Conservation (phyloP, 768 basidiomycete species). For the Hebeloma cylindrosporum region DNA sequence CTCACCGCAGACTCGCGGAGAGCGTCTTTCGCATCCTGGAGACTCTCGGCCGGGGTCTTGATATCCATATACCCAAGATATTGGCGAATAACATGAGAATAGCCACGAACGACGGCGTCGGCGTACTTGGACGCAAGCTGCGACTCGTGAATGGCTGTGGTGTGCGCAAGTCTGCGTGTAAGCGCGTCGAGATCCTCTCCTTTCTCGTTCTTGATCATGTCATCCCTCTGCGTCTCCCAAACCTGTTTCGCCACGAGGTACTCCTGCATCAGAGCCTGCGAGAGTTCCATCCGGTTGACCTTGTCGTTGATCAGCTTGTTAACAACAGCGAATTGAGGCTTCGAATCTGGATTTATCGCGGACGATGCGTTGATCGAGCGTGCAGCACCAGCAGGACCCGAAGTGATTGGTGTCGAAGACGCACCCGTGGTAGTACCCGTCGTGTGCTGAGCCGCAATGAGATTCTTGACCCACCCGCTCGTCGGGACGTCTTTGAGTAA, state of each 20-base stretch:
- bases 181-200: slow-evolving; percentile 19
- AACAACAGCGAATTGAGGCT: slow-evolving; percentile 3
- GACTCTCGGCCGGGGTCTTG: slow-evolving; percentile 21
- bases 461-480: slow-evolving; percentile 20
- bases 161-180: slow-evolving; percentile 26
- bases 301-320: slow-evolving; percentile 13
- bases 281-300: slow-evolving; percentile 28
- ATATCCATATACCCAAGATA: slow-evolving; percentile 29
- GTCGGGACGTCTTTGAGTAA: slow-evolving; percentile 24
- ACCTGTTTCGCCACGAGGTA: slow-evolving; percentile 27
- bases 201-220: slow-evolving; percentile 21
- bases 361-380: no score
- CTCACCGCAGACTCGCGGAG: slow-evolving; percentile 27
- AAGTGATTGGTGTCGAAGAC: no score
- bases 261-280: slow-evolving; percentile 27
- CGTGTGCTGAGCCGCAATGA: slow-evolving; percentile 18
- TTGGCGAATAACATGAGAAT: slow-evolving; percentile 25
- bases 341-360: no score
- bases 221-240: slow-evolving; percentile 30
- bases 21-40: slow-evolving; percentile 28
- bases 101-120: slow-evolving; percentile 30
- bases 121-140: slow-evolving; percentile 28
- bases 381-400: no score
- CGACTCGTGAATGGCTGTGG: slow-evolving; percentile 24
- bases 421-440: not conserved